Evolutionary conservation across 1,284 basidiomycete genomes (phyloP), one percentile per base, ranked within the genome.

Genomic region (Rhodotorula sp.): DNA sequence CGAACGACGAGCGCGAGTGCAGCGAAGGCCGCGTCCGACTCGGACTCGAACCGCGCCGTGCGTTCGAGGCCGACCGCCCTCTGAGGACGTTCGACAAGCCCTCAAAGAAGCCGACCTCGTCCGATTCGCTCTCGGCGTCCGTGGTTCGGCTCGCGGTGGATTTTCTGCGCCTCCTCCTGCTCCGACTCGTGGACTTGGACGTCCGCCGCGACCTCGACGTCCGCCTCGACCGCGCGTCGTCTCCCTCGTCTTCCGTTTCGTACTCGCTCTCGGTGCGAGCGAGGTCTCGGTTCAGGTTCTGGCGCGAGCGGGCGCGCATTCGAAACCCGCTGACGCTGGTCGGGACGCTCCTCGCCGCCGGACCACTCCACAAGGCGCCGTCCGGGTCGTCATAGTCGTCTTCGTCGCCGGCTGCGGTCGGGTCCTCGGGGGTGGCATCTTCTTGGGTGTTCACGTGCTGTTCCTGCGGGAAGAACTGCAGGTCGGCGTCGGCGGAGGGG

Each of bases 371-470:
- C 57, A 79, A 69, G 16, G 72, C 70, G 5, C 79, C 79, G 45
- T 73, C 70, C 18, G 77, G 77, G 60, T 79, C 77, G 57, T 79
- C 79, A 64, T 77, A 79, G 65, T 78, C 73, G 74, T 77, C 76
- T 34, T 72, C 71, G 18, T 58, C 18, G 31, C 66, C 66, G 18
- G 66, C 66, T 5, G 48, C 54, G 6, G 38, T 55, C 19, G 67
- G 64, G 48, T 70, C 68, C 0, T 60, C 45, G 28, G 69, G 64
- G 8, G 34, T 34, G 34, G 34, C 34, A 34, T 34, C 34, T 7
- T 69, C 60, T 45, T 21, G 26, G 48, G 8, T 12, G 62, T 23
- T 34, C 8, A 10, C 18, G 23, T 47, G 28, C 14, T 52, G 48
- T 48, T 75, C 71, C 48, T 64, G 59, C 23, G 66, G 66, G 60